Conservation (phyloP, 2,329 filamentous ascomycete species). For the Didymella segeticola region DNA sequence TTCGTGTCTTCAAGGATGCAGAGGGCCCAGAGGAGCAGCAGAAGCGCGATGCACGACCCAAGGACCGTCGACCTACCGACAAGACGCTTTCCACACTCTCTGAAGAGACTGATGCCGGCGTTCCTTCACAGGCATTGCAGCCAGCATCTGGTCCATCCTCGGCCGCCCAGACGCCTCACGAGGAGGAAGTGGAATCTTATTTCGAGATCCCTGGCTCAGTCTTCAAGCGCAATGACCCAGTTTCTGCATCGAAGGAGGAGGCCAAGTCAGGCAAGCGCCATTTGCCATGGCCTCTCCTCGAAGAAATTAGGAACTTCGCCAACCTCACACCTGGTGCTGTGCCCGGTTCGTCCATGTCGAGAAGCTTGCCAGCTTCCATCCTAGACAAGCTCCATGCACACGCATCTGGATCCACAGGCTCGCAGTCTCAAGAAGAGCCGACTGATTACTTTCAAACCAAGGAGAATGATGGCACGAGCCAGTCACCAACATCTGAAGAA, state of each 20-base stretch:
- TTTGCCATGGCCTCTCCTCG: constrained; percentile 59
- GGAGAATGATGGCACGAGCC: constrained; percentile 28
- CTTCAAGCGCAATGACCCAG: constrained; percentile 13
- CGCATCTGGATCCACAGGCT: constrained; percentile 22
- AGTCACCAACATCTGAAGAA: constrained; percentile 53
- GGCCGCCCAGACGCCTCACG: constrained; percentile 34
- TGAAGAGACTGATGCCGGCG: constrained; percentile 34
- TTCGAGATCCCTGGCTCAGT: constrained; percentile 30
- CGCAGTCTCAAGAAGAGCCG: constrained; percentile 30
- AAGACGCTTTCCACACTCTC: constrained; percentile 28
- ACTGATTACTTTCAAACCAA: constrained; percentile 40
- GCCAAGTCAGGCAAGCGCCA: constrained; percentile 20
- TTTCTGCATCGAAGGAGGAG: constrained; percentile 4
- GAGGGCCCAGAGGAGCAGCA: constrained; percentile 62
- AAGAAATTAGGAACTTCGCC: constrained; percentile 64
- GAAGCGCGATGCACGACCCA: constrained; percentile 54
- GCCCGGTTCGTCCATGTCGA: constrained; percentile 58
- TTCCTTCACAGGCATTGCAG: constrained; percentile 27
- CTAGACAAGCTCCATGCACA: constrained; percentile 43
- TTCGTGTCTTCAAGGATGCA: constrained; percentile 70
- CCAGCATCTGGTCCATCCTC: constrained; percentile 34
- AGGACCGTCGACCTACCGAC: constrained; percentile 46
- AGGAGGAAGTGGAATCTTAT: constrained; percentile 30
- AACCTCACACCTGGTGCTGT: constrained; percentile 57
- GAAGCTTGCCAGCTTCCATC: constrained; percentile 54